These are phyloP conservation scores for Sisymbrium irio DNA, from an alignment of 345 rosid genomes.

Conservation along the genomic window DNA sequence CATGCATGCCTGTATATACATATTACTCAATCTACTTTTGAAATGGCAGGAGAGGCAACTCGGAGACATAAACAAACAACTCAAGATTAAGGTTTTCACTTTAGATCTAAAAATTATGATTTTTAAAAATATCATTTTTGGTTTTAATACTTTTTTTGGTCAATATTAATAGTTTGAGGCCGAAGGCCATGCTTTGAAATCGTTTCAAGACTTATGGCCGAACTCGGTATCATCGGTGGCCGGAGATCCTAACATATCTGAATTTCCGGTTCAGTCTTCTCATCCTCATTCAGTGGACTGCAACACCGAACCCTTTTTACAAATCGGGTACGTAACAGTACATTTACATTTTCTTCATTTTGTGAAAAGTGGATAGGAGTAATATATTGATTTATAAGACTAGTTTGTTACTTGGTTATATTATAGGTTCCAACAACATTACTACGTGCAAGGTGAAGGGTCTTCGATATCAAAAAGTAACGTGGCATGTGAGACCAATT, in stretches of 20 bases:
- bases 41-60: conserved; percentile 75
- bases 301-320: conserved; percentile 62
- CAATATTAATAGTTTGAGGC: conserved; percentile 58
- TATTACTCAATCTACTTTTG: background rate
- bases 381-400: background rate
- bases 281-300: conserved; percentile 49
- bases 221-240: conserved; percentile 36
- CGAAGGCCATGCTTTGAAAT: conserved; percentile 55
- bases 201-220: conserved; percentile 60
- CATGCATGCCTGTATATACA: background rate
- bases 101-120: background rate
- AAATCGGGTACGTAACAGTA: conserved; percentile 62
- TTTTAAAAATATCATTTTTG: background rate
- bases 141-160: background rate
- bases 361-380: background rate
- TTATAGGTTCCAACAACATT: conserved; percentile 54
- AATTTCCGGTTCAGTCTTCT: conserved; percentile 49
- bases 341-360: background rate
- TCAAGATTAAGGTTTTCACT: conserved; percentile 57
- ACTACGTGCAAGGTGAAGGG: conserved; percentile 65
- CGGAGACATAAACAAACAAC: conserved; percentile 87
- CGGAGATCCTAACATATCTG: conserved; percentile 29
- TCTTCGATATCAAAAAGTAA: conserved; percentile 49
- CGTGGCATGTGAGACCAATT: conserved; percentile 59
- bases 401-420: background rate